Conservation (phyloP, 306 rosid genomes). For the Quercus aquifolioides region DNA sequence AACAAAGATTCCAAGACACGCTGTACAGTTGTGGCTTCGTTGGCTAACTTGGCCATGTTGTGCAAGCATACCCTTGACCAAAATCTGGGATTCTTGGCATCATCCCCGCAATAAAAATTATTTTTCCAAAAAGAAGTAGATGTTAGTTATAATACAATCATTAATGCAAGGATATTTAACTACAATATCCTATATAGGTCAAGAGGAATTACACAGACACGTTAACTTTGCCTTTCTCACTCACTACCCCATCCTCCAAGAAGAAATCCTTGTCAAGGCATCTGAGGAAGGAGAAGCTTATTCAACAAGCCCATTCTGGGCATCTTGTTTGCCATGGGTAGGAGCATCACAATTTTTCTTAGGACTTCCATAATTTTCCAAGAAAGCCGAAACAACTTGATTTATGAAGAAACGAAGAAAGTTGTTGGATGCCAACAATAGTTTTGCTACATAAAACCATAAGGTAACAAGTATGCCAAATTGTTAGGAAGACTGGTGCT, state of each 20-base stretch:
- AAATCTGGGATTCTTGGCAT: slow-evolving; percentile 37
- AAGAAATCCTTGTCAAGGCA: slow-evolving; percentile 32
- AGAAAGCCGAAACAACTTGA: slow-evolving; percentile 61
- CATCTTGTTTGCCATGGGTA: background rate
- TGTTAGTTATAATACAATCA: background rate
- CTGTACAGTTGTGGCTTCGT: slow-evolving; percentile 79
- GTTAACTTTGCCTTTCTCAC: slow-evolving; percentile 53
- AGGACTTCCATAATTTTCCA: slow-evolving; percentile 55
- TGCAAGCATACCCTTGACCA: slow-evolving; percentile 69
- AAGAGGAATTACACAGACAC: slow-evolving; percentile 41
- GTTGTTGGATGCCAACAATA: slow-evolving; percentile 17
- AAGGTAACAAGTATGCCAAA: slow-evolving; percentile 7
- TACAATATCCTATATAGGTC: background rate
- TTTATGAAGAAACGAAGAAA: slow-evolving; percentile 24
- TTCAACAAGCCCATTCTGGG: too few relatives aligned
- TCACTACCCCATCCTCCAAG: slow-evolving; percentile 51
- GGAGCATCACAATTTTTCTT: slow-evolving; percentile 21
- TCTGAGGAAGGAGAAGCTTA: too few relatives aligned
- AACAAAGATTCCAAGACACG: slow-evolving; percentile 88
- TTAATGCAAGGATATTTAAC: slow-evolving; percentile 6
- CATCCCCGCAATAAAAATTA: slow-evolving; percentile 35
- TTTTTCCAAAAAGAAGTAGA: slow-evolving; percentile 8
- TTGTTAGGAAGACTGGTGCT: slow-evolving; percentile 1
- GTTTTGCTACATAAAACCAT: background rate
- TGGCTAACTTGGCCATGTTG: slow-evolving; percentile 87